phyloP scores from a whole-genome alignment of 768 basidiomycete species.

The Suillus hirtellus region DNA sequence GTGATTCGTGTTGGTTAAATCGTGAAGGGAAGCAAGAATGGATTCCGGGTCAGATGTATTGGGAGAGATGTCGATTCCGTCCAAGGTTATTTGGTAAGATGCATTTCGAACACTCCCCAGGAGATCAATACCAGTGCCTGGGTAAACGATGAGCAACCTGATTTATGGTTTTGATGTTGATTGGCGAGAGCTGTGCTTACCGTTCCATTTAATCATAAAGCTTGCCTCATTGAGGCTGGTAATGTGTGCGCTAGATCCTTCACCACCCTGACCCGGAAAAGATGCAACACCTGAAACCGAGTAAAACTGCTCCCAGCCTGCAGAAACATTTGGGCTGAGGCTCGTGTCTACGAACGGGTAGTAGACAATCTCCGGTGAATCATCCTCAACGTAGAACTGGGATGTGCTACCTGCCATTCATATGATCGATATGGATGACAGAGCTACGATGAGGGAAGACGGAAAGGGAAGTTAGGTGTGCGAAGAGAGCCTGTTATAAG shows the following conservation, averaged over 20 bases:
- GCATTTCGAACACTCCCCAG: constrained; percentile 50
- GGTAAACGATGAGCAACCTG: not conserved
- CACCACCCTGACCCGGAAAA: constrained; percentile 44
- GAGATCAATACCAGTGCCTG: constrained; percentile 68
- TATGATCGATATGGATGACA: constrained; percentile 17
- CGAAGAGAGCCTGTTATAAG: constrained; percentile 13
- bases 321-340: constrained; percentile 45
- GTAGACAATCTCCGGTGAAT: constrained; percentile 64
- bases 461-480: constrained; percentile 9
- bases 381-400: constrained; percentile 59
- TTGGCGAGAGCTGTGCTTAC: constrained; percentile 38
- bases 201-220: constrained; percentile 59
- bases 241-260: constrained; percentile 59
- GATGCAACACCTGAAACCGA: constrained; percentile 48
- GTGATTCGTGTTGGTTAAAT: constrained; percentile 52
- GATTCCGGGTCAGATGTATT: constrained; percentile 29
- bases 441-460: constrained; percentile 35
- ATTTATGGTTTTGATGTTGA: constrained; percentile 7
- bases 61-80: constrained; percentile 39
- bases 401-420: constrained; percentile 30
- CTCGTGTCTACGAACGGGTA: constrained; percentile 59
- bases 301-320: constrained; percentile 74
- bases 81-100: constrained; percentile 51
- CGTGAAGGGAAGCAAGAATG: constrained; percentile 50
- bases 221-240: constrained; percentile 62